A percentile compares a stretch with the other conserved stretches of the same genome.
Conservation (phyloP, 2,329 filamentous ascomycete species). For the Beauveria brongniartii region DNA sequence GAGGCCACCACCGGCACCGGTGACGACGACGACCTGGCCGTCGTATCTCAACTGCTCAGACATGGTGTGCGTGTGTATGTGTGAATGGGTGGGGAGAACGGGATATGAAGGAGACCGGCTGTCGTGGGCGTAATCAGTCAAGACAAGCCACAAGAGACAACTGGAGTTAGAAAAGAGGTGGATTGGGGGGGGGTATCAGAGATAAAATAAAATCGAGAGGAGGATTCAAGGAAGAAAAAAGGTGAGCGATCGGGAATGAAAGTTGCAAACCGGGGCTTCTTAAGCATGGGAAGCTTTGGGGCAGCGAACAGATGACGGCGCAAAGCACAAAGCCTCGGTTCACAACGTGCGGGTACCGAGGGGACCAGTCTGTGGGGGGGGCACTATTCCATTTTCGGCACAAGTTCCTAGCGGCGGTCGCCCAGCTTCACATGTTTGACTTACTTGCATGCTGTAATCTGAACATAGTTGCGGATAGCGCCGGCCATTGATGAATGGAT, state of each 20-base stretch:
- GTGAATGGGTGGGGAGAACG: neutral
- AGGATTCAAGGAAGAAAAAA: neutral
- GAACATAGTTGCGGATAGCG: too few species aligned
- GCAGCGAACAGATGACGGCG: neutral
- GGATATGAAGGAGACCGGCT: neutral
- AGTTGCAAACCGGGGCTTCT: slow-evolving; percentile 6
- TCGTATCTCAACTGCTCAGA: slow-evolving; percentile 67
- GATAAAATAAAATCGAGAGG: neutral
- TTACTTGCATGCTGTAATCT: too few species aligned
- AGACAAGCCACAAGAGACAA: slow-evolving; percentile 1
- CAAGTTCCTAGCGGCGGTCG: neutral
- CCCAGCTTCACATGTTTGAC: slow-evolving; percentile 9
- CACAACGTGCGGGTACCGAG: neutral
- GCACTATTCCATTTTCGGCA: neutral
- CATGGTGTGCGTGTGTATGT: slow-evolving; percentile 35
- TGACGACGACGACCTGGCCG: slow-evolving; percentile 76
- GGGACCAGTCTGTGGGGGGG: neutral
- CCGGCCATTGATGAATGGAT: too few species aligned
- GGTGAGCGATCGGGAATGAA: neutral
- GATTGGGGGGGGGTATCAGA: slow-evolving; percentile 6
- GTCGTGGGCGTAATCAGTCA: neutral
- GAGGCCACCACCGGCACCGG: slow-evolving; percentile 70
- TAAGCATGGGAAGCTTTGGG: slow-evolving; percentile 4
- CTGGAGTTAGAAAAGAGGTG: neutral
- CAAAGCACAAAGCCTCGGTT: neutral